phyloP scores from a whole-genome alignment of 2,329 filamentous ascomycete genomes.

The Microdochium trichocladiopsis region DNA sequence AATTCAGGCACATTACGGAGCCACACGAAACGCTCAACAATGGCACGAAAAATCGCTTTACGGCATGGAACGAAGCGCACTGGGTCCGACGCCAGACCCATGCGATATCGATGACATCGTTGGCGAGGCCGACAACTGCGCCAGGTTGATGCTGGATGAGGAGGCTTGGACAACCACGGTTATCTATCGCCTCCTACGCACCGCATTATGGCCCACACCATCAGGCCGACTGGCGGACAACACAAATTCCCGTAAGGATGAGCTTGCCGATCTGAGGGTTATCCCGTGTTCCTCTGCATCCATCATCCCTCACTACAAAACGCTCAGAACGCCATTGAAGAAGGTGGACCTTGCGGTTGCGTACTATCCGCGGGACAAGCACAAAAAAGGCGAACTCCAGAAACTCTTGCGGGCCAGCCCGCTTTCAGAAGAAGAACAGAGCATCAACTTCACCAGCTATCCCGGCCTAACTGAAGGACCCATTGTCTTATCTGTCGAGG shows the following conservation, averaged over 20 bases:
- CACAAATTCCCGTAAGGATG: not conserved
- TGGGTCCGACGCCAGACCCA: not conserved
- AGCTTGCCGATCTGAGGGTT: not conserved
- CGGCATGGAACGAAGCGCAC: not conserved
- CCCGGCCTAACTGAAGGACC: not conserved
- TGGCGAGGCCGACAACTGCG: not conserved
- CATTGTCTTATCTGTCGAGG: not conserved
- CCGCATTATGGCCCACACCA: not conserved
- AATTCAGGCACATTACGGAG: not conserved
- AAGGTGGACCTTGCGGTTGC: not conserved
- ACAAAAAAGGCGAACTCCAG: not conserved
- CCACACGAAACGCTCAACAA: not conserved
- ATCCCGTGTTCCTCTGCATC: not conserved
- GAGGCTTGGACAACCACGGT: not conserved
- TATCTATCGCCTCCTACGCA: not conserved
- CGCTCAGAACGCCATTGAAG: not conserved
- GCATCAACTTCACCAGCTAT: not conserved
- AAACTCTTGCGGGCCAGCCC: not conserved
- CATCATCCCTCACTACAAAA: not conserved
- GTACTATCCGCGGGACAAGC: not conserved
- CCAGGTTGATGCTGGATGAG: not conserved
- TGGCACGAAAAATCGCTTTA: not conserved
- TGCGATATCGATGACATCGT: not conserved
- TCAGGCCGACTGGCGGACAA: too few species aligned
- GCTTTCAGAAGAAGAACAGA: not conserved